Base-by-base conservation (phyloP, 345 rosid genomes). In the Geranium brycei region DNA sequence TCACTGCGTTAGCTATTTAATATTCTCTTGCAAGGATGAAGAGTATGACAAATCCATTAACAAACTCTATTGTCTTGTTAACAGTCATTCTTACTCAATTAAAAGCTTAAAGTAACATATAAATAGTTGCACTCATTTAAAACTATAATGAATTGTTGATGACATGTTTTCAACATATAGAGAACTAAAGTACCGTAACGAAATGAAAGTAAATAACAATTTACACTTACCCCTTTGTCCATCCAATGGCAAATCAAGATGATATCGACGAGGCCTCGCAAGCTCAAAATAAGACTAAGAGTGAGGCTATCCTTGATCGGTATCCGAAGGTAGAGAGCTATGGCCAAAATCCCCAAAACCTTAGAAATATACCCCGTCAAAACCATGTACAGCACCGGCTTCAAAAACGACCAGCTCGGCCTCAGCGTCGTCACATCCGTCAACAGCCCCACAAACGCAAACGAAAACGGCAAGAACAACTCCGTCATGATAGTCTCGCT, bases 221-320 rank as follows among this genome's bases (percentile, higher is more conserved):
- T 23, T 0, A 57, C 5, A n/a, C 58, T 3, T 61, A 85, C 86
- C 79, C 41, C 57, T 81, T 87, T 84, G 67, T 87, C 89, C 61
- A 84, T 62, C 91, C 89, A 84, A 65, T 87, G 88, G 17, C 76
- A 51, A 70, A 71, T 74, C 17, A 87, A 31, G 18, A 83, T 12
- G 58, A 82, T 23, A 75, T 89, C 95, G 2, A 79, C 74, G 31
- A 83, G 88, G 35, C 98, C 98, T 72, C 88, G 79, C 57, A 86
- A 57, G 80, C 74, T 81, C 82, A 84, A 55, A 63, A 87, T 73
- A 57, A 89, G 80, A 35, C 89, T 69, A 18, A 87, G 75, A 6
- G 88, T 72, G 18, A 89, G 67, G 62, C 88, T 61, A 32, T 89
- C 95, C 63, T 69, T 78, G 0, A 69, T 12, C 1, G 98, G 84